Base-by-base conservation (phyloP, 805 yeast species). In the Huiozyma naganishii region DNA sequence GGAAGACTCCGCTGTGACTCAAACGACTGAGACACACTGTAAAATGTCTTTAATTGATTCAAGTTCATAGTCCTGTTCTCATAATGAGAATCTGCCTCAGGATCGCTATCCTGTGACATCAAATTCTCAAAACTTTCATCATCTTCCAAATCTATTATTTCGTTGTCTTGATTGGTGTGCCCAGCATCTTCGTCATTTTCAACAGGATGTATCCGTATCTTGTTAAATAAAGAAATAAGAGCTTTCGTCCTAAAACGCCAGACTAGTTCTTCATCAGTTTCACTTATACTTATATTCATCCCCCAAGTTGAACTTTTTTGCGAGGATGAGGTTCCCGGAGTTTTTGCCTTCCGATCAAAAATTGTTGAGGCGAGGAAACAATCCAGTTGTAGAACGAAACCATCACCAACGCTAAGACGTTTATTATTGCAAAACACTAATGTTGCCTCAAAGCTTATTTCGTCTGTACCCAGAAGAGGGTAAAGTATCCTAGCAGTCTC, bases 31-130 rank as follows among this genome's bases (percentile, higher is more conserved):
- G 87, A 76, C n/a, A 80, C 72, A 41, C 72, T 74, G 59, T 89
- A 89, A 43, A 89, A 74, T 41, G 80, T 73, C 53, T 80, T 80
- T 34, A 89, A 65, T 54, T 89, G 95, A 51, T 87, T 86, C 33
- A 81, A 56, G 45, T 75, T 72, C 51, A 85, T 65, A 28, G 74
- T 73, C 12, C 72, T 67, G 27, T 52, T 51, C 27, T 49, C 48
- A 13, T 51, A 59, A 8, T 59, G 58, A 5, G 57, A 46, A 5
- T 43, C 50, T 3, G 41, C 45, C 1, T 27, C 29, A 27, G 27
- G 32, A 13, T 36, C 39, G 41, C 29, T 49, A 28, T 42, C 51
- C 28, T 42, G 44, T 4, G 47, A 40, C 40, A 41, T 50, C 27
- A 53, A 36, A 6, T 36, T 33, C 1, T 49, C 49, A 7, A 50